phyloP scores from a whole-genome alignment of 306 rosid species.

The Erythrophleum fordii region DNA sequence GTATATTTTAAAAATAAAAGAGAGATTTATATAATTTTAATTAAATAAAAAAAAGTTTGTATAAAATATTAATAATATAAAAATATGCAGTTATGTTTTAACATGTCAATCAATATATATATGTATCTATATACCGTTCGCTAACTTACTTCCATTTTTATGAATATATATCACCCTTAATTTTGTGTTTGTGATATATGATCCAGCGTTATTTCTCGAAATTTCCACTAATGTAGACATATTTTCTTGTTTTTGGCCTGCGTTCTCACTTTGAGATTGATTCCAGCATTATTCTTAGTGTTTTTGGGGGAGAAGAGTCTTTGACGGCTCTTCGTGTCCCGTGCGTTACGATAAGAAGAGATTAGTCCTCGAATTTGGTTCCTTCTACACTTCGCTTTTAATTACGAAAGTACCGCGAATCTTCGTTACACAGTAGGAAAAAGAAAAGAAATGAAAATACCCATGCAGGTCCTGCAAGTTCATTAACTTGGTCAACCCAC shows the following conservation, averaged over 20 bases:
- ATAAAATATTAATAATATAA: too few relatives aligned
- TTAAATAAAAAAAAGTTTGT: too few relatives aligned
- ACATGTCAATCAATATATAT: neutral
- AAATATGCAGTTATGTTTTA: too few relatives aligned
- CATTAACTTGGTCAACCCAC: neutral
- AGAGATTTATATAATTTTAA: too few relatives aligned
- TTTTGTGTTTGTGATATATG: too few relatives aligned
- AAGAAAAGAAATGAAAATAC: neutral
- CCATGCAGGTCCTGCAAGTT: neutral
- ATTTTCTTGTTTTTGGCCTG: neutral
- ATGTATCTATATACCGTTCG: too few relatives aligned
- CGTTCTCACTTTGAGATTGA: neutral
- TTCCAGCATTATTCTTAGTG: neutral
- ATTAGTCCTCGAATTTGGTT: too few relatives aligned
- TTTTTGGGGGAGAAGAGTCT: neutral
- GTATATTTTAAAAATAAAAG: too few relatives aligned
- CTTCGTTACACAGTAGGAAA: neutral
- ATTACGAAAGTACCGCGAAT: slow-evolving; percentile 39
- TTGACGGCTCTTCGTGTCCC: slow-evolving; percentile 40
- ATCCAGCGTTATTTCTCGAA: neutral
- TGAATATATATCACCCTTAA: neutral
- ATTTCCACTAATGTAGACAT: neutral
- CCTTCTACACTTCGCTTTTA: neutral
- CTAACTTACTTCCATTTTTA: neutral
- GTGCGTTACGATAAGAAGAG: neutral